phyloP scores from a whole-genome alignment of 2,329 filamentous ascomycete species.

The Berkeleyomyces basicola region DNA sequence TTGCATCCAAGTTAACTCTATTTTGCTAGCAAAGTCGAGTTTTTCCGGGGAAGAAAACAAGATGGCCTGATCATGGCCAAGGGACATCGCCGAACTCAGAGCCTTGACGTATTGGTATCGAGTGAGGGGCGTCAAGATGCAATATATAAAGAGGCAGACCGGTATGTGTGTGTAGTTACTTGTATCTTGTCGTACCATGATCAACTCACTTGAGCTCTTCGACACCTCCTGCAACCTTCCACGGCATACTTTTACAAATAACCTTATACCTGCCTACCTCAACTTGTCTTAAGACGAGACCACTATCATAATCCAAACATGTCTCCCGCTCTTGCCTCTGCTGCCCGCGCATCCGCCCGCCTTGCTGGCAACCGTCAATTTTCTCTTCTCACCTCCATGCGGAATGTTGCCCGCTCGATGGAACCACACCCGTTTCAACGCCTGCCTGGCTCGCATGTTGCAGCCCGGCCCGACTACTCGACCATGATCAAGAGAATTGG shows the following conservation, averaged over 20 bases:
- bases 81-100: not conserved
- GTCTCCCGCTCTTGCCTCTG: slow-evolving; percentile 7
- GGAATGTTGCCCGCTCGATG: slow-evolving; percentile 21
- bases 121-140: not conserved
- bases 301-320: not conserved
- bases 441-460: slow-evolving; percentile 18
- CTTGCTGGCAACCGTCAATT: slow-evolving; percentile 21
- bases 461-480: slow-evolving; percentile 21
- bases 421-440: slow-evolving; percentile 24
- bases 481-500: slow-evolving; percentile 20
- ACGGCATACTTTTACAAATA: not conserved
- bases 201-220: too few relatives aligned
- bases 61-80: slow-evolving; percentile 2
- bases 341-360: slow-evolving; percentile 16
- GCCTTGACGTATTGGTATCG: not conserved
- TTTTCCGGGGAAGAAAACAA: not conserved
- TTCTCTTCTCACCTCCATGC: slow-evolving; percentile 21
- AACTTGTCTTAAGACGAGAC: not conserved
- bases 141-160: not conserved
- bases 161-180: not conserved
- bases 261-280: not conserved
- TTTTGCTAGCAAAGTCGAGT: not conserved
- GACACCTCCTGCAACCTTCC: not conserved
- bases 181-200: not conserved
- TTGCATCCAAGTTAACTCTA: not conserved